Conservation (phyloP, 495 filamentous ascomycete species). For the Penicillium pulvis region DNA sequence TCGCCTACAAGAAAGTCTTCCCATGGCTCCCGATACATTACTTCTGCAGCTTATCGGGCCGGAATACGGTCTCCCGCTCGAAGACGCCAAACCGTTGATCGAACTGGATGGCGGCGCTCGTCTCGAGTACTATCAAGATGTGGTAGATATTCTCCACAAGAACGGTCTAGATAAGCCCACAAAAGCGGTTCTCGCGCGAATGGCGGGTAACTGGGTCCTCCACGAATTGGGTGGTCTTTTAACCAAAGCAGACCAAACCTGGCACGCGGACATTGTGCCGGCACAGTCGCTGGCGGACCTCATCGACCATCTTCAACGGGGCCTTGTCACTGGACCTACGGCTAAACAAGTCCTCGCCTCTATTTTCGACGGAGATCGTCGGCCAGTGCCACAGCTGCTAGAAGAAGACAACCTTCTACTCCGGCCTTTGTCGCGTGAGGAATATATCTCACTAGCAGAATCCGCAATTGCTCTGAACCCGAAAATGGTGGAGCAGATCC, state of each 20-base stretch:
- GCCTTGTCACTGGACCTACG: conserved; percentile 71
- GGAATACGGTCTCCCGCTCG: conserved; percentile 67
- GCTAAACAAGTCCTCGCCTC: conserved; percentile 73
- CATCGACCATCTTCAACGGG: conserved; percentile 60
- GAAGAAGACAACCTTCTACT: conserved; percentile 67
- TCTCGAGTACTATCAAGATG: conserved; percentile 79
- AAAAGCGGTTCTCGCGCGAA: conserved; percentile 32
- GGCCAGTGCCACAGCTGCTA: conserved; percentile 61
- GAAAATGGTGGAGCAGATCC: conserved; percentile 68
- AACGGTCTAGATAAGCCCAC: conserved; percentile 31
- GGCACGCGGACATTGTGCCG: conserved; percentile 59
- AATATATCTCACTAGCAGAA: conserved; percentile 49
- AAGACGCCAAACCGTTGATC: conserved; percentile 84
- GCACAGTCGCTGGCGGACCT: conserved; percentile 65
- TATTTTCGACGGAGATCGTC: conserved; percentile 56
- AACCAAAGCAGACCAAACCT: conserved; percentile 52
- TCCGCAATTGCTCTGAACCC: conserved; percentile 49
- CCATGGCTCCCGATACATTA: conserved; percentile 69
- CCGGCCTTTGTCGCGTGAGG: conserved; percentile 52
- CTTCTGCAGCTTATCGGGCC: conserved; percentile 56
- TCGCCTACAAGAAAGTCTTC: conserved; percentile 60
- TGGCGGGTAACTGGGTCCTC: conserved; percentile 73
- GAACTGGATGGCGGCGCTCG: conserved; percentile 77
- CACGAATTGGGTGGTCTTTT: conserved; percentile 85
- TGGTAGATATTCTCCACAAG: conserved; percentile 57